Evolutionary conservation across 2,329 filamentous ascomycete genomes (phyloP).

Genomic region (Phialophora macrospora): DNA sequence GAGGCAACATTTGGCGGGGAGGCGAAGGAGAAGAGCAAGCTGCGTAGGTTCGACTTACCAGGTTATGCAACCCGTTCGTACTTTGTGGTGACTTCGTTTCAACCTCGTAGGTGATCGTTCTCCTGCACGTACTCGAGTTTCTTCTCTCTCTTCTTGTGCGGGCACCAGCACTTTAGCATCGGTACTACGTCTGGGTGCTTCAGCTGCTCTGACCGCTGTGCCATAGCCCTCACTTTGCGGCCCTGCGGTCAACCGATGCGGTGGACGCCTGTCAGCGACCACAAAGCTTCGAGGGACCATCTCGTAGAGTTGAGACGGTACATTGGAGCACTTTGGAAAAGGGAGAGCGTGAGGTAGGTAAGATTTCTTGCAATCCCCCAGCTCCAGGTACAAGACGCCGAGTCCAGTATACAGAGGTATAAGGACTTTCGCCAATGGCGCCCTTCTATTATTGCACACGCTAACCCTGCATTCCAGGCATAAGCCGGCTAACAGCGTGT

Average conservation of each 20-base stretch:
- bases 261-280: conserved; percentile 22
- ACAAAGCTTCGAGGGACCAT: conserved; percentile 26
- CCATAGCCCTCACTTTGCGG: background rate
- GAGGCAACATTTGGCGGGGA: background rate
- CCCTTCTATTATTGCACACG: conserved; percentile 10
- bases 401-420: conserved; percentile 6
- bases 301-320: background rate
- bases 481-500: background rate
- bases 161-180: background rate
- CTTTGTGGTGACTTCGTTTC: conserved; percentile 32
- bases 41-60: conserved; percentile 18
- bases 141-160: conserved; percentile 1
- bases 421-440: background rate
- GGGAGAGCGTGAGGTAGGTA: background rate
- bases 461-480: background rate
- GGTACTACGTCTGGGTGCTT: background rate
- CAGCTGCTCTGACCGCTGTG: background rate
- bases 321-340: conserved; percentile 14
- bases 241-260: background rate
- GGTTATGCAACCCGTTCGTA: conserved; percentile 29
- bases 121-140: background rate
- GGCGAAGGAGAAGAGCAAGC: background rate
- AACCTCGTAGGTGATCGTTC: conserved; percentile 27
- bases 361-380: conserved; percentile 1
- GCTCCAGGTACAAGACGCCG: background rate